Base-by-base conservation (phyloP, 1,284 basidiomycete species). In the Vanrija pseudolonga region DNA sequence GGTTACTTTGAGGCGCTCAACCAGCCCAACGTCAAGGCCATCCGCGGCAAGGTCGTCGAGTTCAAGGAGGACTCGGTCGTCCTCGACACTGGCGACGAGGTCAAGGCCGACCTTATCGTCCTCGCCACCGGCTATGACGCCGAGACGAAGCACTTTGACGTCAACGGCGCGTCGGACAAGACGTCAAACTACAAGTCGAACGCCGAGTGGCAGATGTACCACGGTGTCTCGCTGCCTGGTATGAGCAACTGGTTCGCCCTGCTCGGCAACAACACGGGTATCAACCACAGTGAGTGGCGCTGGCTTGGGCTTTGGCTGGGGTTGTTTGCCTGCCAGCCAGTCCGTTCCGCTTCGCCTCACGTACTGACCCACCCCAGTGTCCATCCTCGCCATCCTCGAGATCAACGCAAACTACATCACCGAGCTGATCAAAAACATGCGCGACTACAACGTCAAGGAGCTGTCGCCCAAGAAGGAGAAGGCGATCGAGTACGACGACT, bases 241-340 rank as follows among this genome's bases (percentile, higher is more conserved):
- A 56, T 65, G 17, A 66, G 65, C 11, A 71, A 71, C 56, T 52
- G 54, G 39, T 67, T 59, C 54, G 47, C 57, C 11, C 48, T 66
- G 44, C 61, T 68, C 15, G 67, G 66, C 19, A 54, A 60, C 53
- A 70, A 70, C 56, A 57, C 52, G 24, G 60, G 59, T 11, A 45
- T 67, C 7, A 61, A 57, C 24, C 63, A 65, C 46, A 55, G 59
- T 59, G 32, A 43, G 63, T 56, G 9, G 8, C n/a, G n/a, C n/a
- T n/a, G n/a, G n/a, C n/a, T n/a, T n/a, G n/a, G n/a, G n/a, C n/a
- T n/a, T n/a, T n/a, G n/a, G n/a, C n/a, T n/a, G n/a, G n/a, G n/a
- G n/a, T n/a, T n/a, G n/a, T n/a, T n/a, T n/a, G n/a, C 37, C 49
- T 3, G 49, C 42, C 22, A 36, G 45, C 36, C 24, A n/a, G n/a